Percentiles rank a stretch among this genome's conserved stretches.
Conservation (phyloP, 805 yeast species). For the Kluyveromyces dobzhanskii region DNA sequence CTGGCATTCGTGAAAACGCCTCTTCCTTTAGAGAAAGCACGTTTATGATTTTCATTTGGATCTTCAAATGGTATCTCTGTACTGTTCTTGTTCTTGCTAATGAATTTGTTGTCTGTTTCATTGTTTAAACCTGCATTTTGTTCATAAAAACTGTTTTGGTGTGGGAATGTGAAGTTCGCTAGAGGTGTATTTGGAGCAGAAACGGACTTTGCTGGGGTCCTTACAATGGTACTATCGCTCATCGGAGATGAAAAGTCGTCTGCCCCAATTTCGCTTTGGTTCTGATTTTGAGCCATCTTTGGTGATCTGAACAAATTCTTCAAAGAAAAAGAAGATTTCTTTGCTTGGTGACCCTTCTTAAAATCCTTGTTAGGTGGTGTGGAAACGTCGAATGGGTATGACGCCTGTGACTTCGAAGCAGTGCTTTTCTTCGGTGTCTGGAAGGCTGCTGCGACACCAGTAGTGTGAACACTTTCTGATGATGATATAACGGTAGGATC, state of each 20-base stretch:
- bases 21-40: too few relatives aligned
- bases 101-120: too few relatives aligned
- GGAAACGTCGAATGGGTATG: slow-evolving; percentile 7
- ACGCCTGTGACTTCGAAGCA: slow-evolving; percentile 4
- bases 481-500: slow-evolving; percentile 19
- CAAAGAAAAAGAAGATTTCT: slow-evolving; percentile 23
- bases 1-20: too few relatives aligned
- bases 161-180: slow-evolving; percentile 1
- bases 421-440: slow-evolving; percentile 6
- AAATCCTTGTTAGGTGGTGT: background rate
- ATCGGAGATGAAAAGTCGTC: background rate
- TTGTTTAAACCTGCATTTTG: background rate
- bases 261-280: background rate
- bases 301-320: slow-evolving; percentile 27
- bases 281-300: slow-evolving; percentile 6
- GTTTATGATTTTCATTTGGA: too few relatives aligned
- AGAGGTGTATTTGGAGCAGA: slow-evolving; percentile 2
- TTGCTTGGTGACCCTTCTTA: slow-evolving; percentile 18
- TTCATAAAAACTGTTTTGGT: background rate
- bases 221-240: background rate
- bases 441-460: background rate
- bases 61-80: too few relatives aligned
- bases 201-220: background rate
- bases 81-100: too few relatives aligned
- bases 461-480: slow-evolving; percentile 12